Conservation (phyloP, 2,329 filamentous ascomycete genomes). For the Monosporascus cannonballus region DNA sequence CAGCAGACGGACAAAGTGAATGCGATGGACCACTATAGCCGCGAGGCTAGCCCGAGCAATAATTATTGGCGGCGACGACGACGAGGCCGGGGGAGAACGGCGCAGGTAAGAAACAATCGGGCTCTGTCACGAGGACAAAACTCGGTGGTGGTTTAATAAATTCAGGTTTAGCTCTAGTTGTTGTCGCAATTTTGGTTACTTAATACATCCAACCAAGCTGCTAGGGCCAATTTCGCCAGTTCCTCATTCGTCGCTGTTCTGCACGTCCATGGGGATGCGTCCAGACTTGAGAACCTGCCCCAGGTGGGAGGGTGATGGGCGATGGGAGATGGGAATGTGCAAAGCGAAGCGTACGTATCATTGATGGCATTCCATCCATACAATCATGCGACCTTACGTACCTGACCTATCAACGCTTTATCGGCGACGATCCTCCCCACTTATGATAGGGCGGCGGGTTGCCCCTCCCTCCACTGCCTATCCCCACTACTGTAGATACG, state of each 20-base stretch:
- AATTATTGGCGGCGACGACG: neutral
- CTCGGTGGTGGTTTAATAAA: neutral
- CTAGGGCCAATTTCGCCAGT: neutral
- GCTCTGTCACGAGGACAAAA: neutral
- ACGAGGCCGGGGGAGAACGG: neutral
- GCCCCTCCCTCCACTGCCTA: no score
- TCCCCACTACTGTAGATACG: no score
- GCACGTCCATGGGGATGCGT: no score
- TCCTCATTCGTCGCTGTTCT: neutral
- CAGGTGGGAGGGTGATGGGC: neutral
- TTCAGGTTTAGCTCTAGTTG: neutral
- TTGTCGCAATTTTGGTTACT: neutral
- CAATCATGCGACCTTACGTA: neutral
- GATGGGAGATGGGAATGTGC: neutral
- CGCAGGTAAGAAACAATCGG: neutral
- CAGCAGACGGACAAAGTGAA: neutral
- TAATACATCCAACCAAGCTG: neutral
- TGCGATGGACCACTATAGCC: neutral
- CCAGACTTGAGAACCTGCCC: no score
- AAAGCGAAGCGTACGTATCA: neutral
- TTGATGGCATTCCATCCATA: neutral
- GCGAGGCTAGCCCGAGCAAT: neutral
- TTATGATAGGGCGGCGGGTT: no score
- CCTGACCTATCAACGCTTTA: neutral
- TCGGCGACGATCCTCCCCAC: no score